Conservation (phyloP, 371 early-diverging fungal species). For the Lichtheimia corymbifera region DNA sequence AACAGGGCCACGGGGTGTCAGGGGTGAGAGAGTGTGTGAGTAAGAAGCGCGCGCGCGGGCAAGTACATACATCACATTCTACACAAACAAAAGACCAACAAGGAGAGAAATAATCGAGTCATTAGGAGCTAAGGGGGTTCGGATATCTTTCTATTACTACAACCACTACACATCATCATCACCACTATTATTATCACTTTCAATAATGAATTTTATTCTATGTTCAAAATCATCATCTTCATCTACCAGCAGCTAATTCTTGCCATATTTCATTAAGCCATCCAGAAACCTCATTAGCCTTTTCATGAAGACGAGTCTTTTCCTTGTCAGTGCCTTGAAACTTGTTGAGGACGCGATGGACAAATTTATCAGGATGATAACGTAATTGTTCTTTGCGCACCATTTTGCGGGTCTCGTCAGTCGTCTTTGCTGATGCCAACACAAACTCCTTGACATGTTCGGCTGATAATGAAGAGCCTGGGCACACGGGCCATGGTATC, state of each 20-base stretch:
- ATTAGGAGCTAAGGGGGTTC: no score
- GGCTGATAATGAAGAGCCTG: constrained; percentile 10
- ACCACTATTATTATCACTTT: no score
- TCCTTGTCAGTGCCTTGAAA: constrained; percentile 35
- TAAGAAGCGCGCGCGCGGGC: no score
- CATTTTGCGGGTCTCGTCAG: constrained; percentile 23
- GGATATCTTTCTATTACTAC: no score
- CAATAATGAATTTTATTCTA: no score
- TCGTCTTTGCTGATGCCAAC: constrained; percentile 3
- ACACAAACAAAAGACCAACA: no score
- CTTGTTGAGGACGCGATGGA: constrained; percentile 27
- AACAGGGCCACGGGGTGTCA: no score
- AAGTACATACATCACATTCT: no score
- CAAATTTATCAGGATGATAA: constrained; percentile 53
- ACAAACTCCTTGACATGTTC: constrained; percentile 23
- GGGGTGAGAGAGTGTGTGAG: no score
- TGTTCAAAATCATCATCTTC: no score
- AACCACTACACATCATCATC: no score
- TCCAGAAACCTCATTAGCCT: constrained; percentile 38
- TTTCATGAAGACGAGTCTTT: constrained; percentile 17
- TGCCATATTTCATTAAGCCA: constrained; percentile 46
- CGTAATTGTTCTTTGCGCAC: constrained; percentile 45
- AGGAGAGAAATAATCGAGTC: no score
- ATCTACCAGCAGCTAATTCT: constrained; percentile 4
- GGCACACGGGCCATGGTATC: constrained; percentile 43